Conservation (phyloP, 2,329 filamentous ascomycete species). For the Ophiostoma angusticollis region DNA sequence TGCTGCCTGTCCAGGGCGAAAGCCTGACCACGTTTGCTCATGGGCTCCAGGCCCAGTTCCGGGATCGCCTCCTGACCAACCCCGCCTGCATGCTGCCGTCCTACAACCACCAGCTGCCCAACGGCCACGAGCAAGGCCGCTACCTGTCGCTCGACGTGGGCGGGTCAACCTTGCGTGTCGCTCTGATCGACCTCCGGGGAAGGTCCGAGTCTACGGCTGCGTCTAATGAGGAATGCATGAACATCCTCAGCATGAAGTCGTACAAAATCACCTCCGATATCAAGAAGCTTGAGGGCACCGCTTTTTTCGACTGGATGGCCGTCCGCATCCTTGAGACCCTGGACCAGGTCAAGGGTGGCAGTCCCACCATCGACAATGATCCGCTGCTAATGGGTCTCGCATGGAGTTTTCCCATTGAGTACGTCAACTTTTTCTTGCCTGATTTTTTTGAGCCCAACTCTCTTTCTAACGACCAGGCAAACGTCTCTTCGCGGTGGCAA, state of each 20-base stretch:
- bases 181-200: constrained; percentile 46
- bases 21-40: constrained; percentile 33
- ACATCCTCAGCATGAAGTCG: constrained; percentile 40
- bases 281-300: constrained; percentile 43
- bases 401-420: constrained; percentile 62
- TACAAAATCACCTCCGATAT: constrained; percentile 44
- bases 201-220: constrained; percentile 24
- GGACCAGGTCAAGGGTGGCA: constrained; percentile 26
- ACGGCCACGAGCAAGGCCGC: constrained; percentile 44
- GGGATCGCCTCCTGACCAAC: constrained; percentile 37
- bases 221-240: constrained; percentile 9
- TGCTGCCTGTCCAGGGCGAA: constrained; percentile 33
- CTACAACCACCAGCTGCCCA: constrained; percentile 51
- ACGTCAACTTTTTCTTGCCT: constrained; percentile 22
- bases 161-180: constrained; percentile 54
- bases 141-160: constrained; percentile 56
- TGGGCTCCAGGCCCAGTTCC: constrained; percentile 41
- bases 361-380: constrained; percentile 20
- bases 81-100: constrained; percentile 51
- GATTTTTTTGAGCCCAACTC: not conserved
- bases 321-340: constrained; percentile 45
- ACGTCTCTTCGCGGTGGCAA: constrained; percentile 47
- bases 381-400: constrained; percentile 48
- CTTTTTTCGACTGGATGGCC: constrained; percentile 59
- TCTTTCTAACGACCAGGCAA: constrained; percentile 32